Percentiles rank a stretch among this genome's conserved stretches.
These are phyloP conservation scores for Saccharum officinarum DNA, from an alignment of 176 grass and related monocot species.

Conservation along the genomic window DNA sequence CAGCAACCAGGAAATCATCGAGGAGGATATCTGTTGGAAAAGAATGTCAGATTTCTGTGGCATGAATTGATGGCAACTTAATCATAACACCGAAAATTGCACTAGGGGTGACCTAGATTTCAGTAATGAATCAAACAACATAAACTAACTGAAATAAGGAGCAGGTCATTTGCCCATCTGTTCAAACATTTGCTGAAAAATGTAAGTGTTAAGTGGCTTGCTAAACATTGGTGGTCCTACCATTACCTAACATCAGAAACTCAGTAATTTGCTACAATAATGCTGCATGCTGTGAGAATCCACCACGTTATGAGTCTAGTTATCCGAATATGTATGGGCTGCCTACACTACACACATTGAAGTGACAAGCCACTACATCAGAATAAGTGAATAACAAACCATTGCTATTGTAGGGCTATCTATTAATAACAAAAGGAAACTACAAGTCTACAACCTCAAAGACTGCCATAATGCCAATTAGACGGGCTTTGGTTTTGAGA, in stretches of 20 bases:
- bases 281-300: not conserved
- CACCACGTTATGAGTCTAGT: conserved; percentile 27
- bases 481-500: not conserved
- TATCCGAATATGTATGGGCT: conserved; percentile 3
- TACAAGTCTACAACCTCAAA: not conserved
- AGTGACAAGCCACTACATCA: not conserved
- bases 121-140: not conserved
- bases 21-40: conserved; percentile 84
- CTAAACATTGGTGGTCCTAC: conserved; percentile 15
- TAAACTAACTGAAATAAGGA: conserved; percentile 28
- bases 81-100: not conserved
- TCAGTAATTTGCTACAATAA: conserved; percentile 8
- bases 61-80: conserved; percentile 24
- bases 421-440: conserved; percentile 22
- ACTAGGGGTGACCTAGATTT: not conserved
- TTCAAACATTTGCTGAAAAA: conserved; percentile 17
- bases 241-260: not conserved
- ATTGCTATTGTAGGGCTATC: not conserved
- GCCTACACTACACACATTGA: conserved; percentile 24
- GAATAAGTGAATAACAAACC: not conserved
- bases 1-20: conserved; percentile 86
- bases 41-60: conserved; percentile 20
- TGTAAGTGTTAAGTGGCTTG: not conserved
- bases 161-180: not conserved
- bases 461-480: not conserved